Evolutionary conservation across 169 alveolate genomes (phyloP).

Genomic region (Eimeria nieschulzi): DNA sequence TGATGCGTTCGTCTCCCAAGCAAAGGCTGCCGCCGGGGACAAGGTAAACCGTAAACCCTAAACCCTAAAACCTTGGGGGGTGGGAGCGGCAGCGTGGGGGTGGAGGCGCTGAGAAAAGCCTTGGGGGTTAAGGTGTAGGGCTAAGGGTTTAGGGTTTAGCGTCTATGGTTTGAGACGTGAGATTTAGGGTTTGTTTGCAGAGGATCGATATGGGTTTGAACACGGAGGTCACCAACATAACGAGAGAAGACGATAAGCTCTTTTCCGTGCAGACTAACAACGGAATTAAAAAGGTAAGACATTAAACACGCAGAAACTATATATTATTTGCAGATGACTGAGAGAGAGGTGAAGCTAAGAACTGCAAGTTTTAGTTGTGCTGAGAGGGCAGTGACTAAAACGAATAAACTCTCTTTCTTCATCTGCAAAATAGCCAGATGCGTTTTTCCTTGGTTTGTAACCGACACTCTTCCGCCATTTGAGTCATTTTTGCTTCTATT

Average conservation of each 20-base stretch:
- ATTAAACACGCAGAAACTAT: not conserved
- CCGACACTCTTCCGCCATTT: not conserved
- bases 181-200: not conserved
- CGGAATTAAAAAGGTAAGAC: not conserved
- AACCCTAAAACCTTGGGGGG: no score
- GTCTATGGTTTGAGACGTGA: no score
- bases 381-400: no score
- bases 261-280: not conserved
- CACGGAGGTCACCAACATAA: conserved; percentile 20
- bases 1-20: conserved; percentile 81
- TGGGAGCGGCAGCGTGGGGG: no score
- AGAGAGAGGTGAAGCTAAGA: no score
- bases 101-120: no score
- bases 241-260: conserved; percentile 10
- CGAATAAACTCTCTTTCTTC: no score
- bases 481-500: not conserved
- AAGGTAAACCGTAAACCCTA: conserved; percentile 42
- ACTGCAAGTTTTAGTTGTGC: no score
- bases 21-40: conserved; percentile 57
- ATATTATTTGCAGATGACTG: no score
- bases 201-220: conserved; percentile 1
- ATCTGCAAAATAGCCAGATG: no score
- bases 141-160: no score
- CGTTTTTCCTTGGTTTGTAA: not conserved
- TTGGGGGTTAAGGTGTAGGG: no score